A percentile compares a stretch with the other conserved stretches of the same genome.
Evolutionary conservation across 2,329 filamentous ascomycete genomes (phyloP).

Genomic region (Neoarthrinium moseri): DNA sequence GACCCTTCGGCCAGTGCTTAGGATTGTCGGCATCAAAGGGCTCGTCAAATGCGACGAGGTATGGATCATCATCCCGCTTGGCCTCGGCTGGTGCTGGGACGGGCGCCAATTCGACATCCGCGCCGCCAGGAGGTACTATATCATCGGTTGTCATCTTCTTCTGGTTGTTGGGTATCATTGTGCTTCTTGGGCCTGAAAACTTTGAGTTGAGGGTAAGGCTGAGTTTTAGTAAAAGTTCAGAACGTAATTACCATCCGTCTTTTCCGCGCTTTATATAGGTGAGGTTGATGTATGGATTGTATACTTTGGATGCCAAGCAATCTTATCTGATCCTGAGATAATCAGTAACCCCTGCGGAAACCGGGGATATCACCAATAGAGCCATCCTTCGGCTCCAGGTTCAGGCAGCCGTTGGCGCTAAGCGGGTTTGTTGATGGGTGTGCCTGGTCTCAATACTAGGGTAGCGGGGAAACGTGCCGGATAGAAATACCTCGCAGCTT

Average conservation of each 20-base stretch:
- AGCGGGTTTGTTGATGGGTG: too few species aligned
- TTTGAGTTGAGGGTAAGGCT: not conserved
- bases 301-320: not conserved
- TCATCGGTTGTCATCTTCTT: not conserved
- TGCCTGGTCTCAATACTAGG: too few species aligned
- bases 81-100: not conserved
- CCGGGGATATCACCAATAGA: too few species aligned
- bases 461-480: too few species aligned
- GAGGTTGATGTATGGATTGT: not conserved
- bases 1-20: slow-evolving; percentile 33
- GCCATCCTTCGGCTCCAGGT: too few species aligned
- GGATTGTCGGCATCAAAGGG: slow-evolving; percentile 34
- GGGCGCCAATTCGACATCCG: not conserved
- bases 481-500: too few species aligned
- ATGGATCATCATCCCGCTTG: slow-evolving; percentile 11
- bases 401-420: too few species aligned
- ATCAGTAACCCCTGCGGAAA: not conserved
- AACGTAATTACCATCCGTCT: not conserved
- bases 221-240: not conserved
- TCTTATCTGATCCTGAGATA: slow-evolving; percentile 12
- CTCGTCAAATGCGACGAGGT: slow-evolving; percentile 20
- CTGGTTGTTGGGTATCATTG: not conserved
- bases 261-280: not conserved
- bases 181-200: not conserved
- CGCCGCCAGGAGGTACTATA: not conserved